Base-by-base conservation (phyloP, 352 stramenopile genomes). In the Pythium monospermum region DNA sequence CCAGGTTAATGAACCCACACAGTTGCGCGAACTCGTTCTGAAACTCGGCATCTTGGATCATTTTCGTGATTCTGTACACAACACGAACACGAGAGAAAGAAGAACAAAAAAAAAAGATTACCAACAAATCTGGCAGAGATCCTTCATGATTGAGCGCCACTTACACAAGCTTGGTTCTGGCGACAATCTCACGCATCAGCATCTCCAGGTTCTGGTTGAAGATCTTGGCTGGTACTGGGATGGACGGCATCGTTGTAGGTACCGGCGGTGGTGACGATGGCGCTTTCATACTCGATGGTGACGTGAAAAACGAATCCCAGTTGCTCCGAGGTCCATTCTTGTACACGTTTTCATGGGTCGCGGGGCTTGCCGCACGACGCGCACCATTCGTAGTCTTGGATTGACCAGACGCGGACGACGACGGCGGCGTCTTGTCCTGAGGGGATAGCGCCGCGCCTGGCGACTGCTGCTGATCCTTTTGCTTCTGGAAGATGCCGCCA, bases 131-230 rank as follows among this genome's bases (percentile, higher is more conserved):
- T n/a, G n/a, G n/a, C n/a, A n/a, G n/a, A n/a, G n/a, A n/a, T n/a
- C n/a, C n/a, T n/a, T n/a, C n/a, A n/a, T n/a, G n/a, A n/a, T n/a
- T 4, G 1, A 23, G 10, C n/a, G 13, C 28, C 5, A 78, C 75
- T 44, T 61, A 87, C 76, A 71, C 66, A 23, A 67, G 59, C 62
- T 85, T 83, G 22, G 83, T 68, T 35, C 71, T 71, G 3, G 55
- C 28, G 3, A 68, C 66, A 3, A 82, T 53, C 18, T 85, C 74
- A 28, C 71, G 72, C 56, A 86, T 56, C 11, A 77, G 53, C 39
- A 69, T 64, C 27, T 87, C 72, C 8, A 90, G 30, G 26, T 70
- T 79, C 39, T 81, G 73, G n/a, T 73, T 58, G 32, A 73, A 69
- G 3, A 79, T 61, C 40, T 80, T 75, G 25, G 64, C 56, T 3